Base-by-base conservation (phyloP, 164 flowering plant genomes). In the Tetracentron sinense region DNA sequence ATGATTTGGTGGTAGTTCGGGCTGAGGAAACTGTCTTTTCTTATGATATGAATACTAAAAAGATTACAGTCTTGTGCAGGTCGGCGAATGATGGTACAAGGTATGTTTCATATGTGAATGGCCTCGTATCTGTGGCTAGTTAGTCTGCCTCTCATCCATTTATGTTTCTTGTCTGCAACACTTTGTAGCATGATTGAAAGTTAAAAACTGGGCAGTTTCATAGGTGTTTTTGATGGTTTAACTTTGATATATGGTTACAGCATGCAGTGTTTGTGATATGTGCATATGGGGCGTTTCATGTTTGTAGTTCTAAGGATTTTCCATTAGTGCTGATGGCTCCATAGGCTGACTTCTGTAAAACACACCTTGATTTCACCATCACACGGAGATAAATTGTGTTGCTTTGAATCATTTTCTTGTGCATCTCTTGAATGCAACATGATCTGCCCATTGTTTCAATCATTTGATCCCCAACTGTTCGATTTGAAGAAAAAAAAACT, bases 61-160 rank as follows among this genome's bases (percentile, higher is more conserved):
- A 64, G 44, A 22, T 23, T 12, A 26, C 31, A 31, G 27, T 26
- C 4, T 4, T 78, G 53, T n/a, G 33, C 21, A 21, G 10, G 14
- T 31, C 62, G 20, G 54, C 51, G 44, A 61, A 29, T 1, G 1
- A 7, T n/a, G 46, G 49, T 14, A 6, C 28, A n/a, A 62, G 44
- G 54, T 53, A 38, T 4, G 21, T 79, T 27, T 67, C 76, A 0
- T 81, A 81, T 65, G 83, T 83, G 38, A 83, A 83, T 64, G 77
- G 78, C 69, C 79, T 83, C 22, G 80, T 80, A 10, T 74, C 58
- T 54, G 21, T 72, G 22, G 42, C 21, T n/a, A 29, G 31, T 38
- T 38, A 8, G 44, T 16, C 44, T 3, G 8, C 44, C 5, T 38
- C 44, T 38, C 7, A 8, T 16, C 14, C 44, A 38, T 1, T 4